phyloP scores from a whole-genome alignment of 371 early-diverging fungal species.

The Coemansia sp. region DNA sequence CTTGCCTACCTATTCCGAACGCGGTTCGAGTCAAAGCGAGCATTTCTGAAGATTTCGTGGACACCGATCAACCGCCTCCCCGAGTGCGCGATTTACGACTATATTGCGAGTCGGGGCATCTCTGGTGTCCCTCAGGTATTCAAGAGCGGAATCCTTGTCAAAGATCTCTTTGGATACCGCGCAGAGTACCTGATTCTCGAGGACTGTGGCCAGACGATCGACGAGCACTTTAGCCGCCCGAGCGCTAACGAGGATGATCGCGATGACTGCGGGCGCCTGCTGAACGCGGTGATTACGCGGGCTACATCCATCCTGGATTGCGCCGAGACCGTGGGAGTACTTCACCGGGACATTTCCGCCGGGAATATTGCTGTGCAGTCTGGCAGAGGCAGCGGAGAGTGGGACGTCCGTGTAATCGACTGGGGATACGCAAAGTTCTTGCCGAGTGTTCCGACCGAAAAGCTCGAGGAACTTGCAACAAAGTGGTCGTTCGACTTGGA shows the following conservation, averaged over 20 bases:
- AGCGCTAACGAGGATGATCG: background rate
- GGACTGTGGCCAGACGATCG: background rate
- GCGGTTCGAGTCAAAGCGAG: background rate
- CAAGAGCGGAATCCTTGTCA: background rate
- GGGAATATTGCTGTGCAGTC: conserved; percentile 15
- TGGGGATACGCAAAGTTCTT: conserved; percentile 20
- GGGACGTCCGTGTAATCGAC: conserved; percentile 9
- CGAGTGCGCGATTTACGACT: background rate
- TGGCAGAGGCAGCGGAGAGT: too few species aligned
- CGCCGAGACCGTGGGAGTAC: conserved; percentile 9
- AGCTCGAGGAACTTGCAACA: background rate
- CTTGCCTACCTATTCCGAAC: background rate
- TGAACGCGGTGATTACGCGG: background rate
- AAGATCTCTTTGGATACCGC: background rate
- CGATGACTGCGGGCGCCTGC: background rate
- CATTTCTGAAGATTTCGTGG: background rate
- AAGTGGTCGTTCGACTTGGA: background rate
- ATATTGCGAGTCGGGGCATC: background rate
- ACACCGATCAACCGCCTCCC: background rate
- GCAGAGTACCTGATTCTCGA: background rate
- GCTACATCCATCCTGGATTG: background rate
- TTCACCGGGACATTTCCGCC: conserved; percentile 20
- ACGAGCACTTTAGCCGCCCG: background rate
- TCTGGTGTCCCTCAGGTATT: background rate
- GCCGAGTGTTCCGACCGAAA: too few species aligned